These are phyloP conservation scores for Pharnaceum exiguum DNA, from an alignment of 148 eudicot genomes.

Conservation along the genomic window DNA sequence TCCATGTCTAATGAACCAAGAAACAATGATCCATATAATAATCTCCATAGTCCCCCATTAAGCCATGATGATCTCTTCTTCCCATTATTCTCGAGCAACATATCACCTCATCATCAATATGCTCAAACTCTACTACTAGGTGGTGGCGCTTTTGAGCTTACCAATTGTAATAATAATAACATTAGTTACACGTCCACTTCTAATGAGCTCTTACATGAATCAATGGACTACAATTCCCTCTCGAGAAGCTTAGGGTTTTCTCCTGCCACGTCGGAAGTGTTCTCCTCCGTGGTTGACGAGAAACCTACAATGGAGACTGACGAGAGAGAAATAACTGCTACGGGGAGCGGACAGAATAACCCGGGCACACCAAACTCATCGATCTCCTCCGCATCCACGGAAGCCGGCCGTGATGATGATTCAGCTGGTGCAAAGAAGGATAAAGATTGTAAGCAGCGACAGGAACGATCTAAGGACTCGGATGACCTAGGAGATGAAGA, in stretches of 20 bases:
- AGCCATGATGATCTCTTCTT: conserved; percentile 20
- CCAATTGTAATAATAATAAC: not conserved
- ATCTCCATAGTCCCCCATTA: conserved; percentile 6
- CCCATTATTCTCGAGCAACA: conserved; percentile 14
- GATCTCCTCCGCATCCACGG: conserved; percentile 52
- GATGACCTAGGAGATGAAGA: conserved; percentile 51
- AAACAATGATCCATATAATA: not conserved
- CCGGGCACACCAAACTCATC: conserved; percentile 63
- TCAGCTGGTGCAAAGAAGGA: conserved; percentile 24
- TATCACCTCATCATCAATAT: not conserved
- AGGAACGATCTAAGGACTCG: conserved; percentile 22
- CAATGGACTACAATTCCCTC: conserved; percentile 23
- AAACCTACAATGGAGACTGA: not conserved
- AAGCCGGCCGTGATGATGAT: conserved; percentile 48
- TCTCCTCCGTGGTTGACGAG: conserved; percentile 22
- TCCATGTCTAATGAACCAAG: conserved; percentile 24
- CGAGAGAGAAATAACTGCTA: not conserved
- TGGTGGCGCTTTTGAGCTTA: not conserved
- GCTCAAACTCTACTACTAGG: not conserved
- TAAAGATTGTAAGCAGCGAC: conserved; percentile 21
- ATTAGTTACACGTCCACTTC: conserved; percentile 7
- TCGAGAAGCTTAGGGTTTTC: conserved; percentile 21
- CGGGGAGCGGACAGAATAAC: conserved; percentile 13
- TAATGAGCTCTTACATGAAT: conserved; percentile 29
- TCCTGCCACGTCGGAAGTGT: conserved; percentile 20